Percentiles rank a stretch among this genome's conserved stretches.
Conservation (phyloP, 202 grass and related monocot genomes). For the Setaria italica region DNA sequence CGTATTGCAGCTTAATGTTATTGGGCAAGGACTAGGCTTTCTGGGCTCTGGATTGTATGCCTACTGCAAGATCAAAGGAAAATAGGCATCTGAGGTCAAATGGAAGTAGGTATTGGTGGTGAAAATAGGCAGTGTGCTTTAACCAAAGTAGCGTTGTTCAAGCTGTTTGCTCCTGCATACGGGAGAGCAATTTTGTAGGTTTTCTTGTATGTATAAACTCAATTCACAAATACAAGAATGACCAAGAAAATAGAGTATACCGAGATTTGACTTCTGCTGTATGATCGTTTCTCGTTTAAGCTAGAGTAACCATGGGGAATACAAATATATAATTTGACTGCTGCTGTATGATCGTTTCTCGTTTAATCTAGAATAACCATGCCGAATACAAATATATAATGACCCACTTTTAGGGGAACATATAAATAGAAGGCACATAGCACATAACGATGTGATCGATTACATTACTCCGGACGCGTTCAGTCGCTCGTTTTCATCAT, state of each 20-base stretch:
- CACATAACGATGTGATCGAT: background rate
- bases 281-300: background rate
- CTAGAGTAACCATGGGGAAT: background rate
- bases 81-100: slow-evolving; percentile 49
- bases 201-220: slow-evolving; percentile 42
- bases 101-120: slow-evolving; percentile 39
- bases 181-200: slow-evolving; percentile 77
- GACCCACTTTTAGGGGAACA: background rate
- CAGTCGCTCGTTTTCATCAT: background rate
- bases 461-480: background rate
- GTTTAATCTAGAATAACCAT: background rate
- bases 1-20: slow-evolving; percentile 76
- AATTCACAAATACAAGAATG: slow-evolving; percentile 44
- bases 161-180: slow-evolving; percentile 48
- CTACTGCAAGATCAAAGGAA: slow-evolving; percentile 92
- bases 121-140: slow-evolving; percentile 37
- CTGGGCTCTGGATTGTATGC: slow-evolving; percentile 82
- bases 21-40: slow-evolving; percentile 85
- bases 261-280: slow-evolving; percentile 19
- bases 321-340: background rate
- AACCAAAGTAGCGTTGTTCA: slow-evolving; percentile 41
- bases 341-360: background rate
- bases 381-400: background rate
- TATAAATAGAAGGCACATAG: too few relatives aligned
- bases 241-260: slow-evolving; percentile 58